Base-by-base conservation (phyloP, 1,139 yeast genomes). In the Geotrichum australiense region DNA sequence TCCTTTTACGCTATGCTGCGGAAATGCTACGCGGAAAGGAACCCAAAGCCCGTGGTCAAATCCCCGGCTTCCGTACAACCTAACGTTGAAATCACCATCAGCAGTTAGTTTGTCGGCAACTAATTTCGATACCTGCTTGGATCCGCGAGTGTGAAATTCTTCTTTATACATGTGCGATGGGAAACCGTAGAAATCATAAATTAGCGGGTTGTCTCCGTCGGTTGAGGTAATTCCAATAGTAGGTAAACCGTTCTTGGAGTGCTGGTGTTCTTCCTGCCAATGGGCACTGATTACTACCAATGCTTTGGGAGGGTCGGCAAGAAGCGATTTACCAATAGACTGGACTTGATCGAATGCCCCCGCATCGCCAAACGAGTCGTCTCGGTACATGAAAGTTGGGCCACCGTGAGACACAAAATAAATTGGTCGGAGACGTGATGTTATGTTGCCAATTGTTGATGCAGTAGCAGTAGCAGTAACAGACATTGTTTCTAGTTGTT, bases 31-130 rank as follows among this genome's bases (percentile, higher is more conserved):
- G 53, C 80, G 78, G 45, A 79, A 69, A 0, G 93, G 89, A 1
- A 80, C 86, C 87, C 91, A 83, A 2, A 71, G 80, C 1, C 94
- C 94, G 59, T 83, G 94, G 56, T 83, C 94, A 16, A 83, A 59
- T 3, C 93, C 93, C 43, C 93, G 65, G 15, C 62, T 57, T 15
- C 69, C 63, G 1, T 63, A 57, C 15, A 75, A 50, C 24, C 62
- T 61, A 1, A 77, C 62, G 1, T 64, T 52, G 37, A 81, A 65
- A 0, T 79, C 80, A 11, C 42, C 42, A 20, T 36, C 41, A 14
- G 27, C 28, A 2, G 36, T 12, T 28, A 83, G 62, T 8, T 69
- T 60, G 1, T 62, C 53, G 28, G 67, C 65, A 15, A 82, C 62
- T 43, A 67, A 63, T 15, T 64, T 48, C 0, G 82, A 75, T 5